Evolutionary conservation across 805 yeast genomes (phyloP).

Genomic region (Myxozyma vanderwaltii): DNA sequence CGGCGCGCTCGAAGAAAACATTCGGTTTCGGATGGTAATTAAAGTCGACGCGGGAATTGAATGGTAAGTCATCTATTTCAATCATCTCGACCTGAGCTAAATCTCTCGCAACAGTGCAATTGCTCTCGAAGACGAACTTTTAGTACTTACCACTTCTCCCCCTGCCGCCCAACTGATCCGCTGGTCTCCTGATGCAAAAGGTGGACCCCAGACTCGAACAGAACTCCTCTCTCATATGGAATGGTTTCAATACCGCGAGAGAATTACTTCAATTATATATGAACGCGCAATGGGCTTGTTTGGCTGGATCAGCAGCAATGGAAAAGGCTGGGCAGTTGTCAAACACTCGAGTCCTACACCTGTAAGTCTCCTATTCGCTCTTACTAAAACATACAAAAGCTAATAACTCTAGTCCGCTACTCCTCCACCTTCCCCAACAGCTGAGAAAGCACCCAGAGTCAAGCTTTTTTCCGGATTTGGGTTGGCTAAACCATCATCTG

Average conservation of each 20-base stretch:
- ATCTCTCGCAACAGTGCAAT: slow-evolving; percentile 14
- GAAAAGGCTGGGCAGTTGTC: slow-evolving; percentile 37
- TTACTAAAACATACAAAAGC: background rate
- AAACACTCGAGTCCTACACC: background rate
- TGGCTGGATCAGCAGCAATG: slow-evolving; percentile 38
- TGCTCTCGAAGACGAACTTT: slow-evolving; percentile 33
- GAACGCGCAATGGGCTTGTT: slow-evolving; percentile 42
- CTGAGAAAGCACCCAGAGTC: slow-evolving; percentile 17
- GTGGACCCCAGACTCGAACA: slow-evolving; percentile 33
- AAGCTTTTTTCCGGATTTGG: slow-evolving; percentile 24
- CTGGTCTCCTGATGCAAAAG: slow-evolving; percentile 30
- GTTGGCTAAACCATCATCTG: background rate
- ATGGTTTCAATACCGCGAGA: slow-evolving; percentile 34
- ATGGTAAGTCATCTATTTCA: slow-evolving; percentile 19
- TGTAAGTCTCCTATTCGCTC: background rate
- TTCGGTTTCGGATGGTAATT: slow-evolving; percentile 38
- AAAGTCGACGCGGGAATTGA: slow-evolving; percentile 41
- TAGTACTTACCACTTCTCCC: slow-evolving; percentile 29
- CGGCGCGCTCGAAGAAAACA: slow-evolving; percentile 43
- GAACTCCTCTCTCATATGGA: slow-evolving; percentile 35
- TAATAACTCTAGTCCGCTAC: too few species aligned
- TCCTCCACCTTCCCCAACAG: slow-evolving; percentile 10
- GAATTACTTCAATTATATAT: slow-evolving; percentile 31
- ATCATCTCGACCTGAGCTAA: slow-evolving; percentile 28
- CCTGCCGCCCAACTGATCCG: slow-evolving; percentile 33